Conservation (phyloP, 768 basidiomycete species). For the Phanerodontia chrysosporium region DNA sequence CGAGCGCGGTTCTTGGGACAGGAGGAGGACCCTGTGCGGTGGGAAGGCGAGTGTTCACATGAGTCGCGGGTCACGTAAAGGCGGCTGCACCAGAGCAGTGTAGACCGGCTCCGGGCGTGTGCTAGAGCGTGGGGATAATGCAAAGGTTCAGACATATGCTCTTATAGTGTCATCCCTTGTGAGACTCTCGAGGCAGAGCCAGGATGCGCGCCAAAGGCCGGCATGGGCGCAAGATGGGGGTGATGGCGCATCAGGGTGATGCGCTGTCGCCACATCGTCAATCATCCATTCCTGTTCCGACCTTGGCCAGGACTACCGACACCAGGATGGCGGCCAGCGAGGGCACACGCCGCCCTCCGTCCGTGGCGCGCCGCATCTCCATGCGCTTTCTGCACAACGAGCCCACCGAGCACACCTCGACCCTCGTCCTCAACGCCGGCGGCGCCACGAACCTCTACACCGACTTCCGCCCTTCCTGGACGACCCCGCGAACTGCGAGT, state of each 20-base stretch:
- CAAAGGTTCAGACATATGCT: too few relatives aligned
- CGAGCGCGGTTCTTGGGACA: too few relatives aligned
- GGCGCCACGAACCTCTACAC: conserved; percentile 7
- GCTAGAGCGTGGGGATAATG: too few relatives aligned
- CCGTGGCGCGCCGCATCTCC: conserved; percentile 2
- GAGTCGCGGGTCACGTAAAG: too few relatives aligned
- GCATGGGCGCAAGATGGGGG: background rate
- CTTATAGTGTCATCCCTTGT: too few relatives aligned
- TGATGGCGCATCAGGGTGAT: background rate
- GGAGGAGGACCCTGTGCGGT: too few relatives aligned
- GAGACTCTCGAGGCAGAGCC: too few relatives aligned
- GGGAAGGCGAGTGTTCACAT: too few relatives aligned
- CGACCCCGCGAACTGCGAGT: conserved; percentile 7
- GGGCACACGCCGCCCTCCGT: background rate
- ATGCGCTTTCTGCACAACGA: conserved; percentile 7
- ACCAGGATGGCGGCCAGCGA: background rate
- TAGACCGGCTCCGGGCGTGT: too few relatives aligned
- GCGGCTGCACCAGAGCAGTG: too few relatives aligned
- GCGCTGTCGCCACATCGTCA: background rate
- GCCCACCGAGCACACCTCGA: conserved; percentile 1
- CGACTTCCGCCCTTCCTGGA: conserved; percentile 10
- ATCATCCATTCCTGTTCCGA: background rate
- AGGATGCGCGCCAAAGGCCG: too few relatives aligned
- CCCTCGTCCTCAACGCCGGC: conserved; percentile 11
- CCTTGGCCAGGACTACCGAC: background rate